Conservation (phyloP, 2,329 filamentous ascomycete species). For the Cryphonectria nitschkei region DNA sequence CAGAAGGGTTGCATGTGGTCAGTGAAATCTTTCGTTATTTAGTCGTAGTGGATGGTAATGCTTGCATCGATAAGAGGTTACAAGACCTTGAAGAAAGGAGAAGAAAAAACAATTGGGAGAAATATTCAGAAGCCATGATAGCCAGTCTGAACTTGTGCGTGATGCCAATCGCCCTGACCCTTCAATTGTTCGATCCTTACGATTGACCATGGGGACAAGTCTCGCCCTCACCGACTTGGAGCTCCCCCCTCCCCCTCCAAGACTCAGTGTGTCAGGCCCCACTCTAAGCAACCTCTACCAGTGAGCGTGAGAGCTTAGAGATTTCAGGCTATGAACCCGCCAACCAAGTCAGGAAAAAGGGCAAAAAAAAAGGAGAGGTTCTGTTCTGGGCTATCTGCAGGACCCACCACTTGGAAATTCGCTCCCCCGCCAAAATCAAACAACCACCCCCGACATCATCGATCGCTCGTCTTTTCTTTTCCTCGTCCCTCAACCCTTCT, state of each 20-base stretch:
- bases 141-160: too few species aligned
- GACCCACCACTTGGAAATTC: constrained; percentile 14
- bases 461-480: not conserved
- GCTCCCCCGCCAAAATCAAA: constrained; percentile 14
- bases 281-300: constrained; percentile 3
- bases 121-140: too few species aligned
- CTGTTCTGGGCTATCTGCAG: not conserved
- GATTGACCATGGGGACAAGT: not conserved
- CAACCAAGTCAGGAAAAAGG: not conserved
- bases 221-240: too few species aligned
- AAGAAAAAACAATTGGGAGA: too few species aligned
- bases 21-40: not conserved
- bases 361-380: not conserved
- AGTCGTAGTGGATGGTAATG: not conserved
- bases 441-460: constrained; percentile 16
- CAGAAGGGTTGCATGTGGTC: not conserved
- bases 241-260: too few species aligned
- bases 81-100: not conserved
- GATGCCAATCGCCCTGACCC: too few species aligned
- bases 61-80: not conserved
- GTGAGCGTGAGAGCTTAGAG: not conserved
- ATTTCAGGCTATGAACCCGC: not conserved
- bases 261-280: not conserved
- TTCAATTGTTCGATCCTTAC: too few species aligned
- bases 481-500: not conserved